Base-by-base conservation (phyloP, 2,329 filamentous ascomycete species). In the Dichotomopilus funicola region DNA sequence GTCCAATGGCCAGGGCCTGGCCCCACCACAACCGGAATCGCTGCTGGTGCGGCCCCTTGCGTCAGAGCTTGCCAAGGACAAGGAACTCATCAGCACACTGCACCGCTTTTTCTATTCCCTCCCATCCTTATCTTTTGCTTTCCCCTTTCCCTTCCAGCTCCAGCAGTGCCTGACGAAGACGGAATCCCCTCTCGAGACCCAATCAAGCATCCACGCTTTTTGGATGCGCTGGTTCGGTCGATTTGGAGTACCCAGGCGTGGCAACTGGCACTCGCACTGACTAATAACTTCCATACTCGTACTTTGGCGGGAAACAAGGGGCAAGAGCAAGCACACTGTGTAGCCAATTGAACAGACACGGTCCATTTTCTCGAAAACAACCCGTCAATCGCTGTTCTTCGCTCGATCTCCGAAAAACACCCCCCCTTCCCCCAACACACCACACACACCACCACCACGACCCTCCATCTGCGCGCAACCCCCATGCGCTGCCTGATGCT, bases 401-500 rank as follows among this genome's bases (percentile, higher is more conserved):
- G 19, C 35, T 19, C 7, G 19, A 3, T 13, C 27, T 42, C 53
- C 47, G 9, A 37, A 13, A 37, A 43, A 41, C 9, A n/a, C 6
- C 40, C 5, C 6, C 11, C 6, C 40, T 13, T 13, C 11, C 11
- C 40, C 13, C 40, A n/a, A 13, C 40, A 8, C 38, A 34, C 49
- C 34, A 37, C 43, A 51, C 40, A 41, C 43, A 40, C 42, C 42
- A 44, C 34, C 50, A 55, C 51, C 35, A 44, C 44, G 47, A 42
- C 40, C 46, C n/a, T 44, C 51, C 38, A 48, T 44, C 56, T 40
- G 51, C 52, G 37, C 55, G 27, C 37, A 27, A 40, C 36, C 44
- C 33, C 31, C 47, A 34, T 57, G 54, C 53, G 50, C 51, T 69
- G 73, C 74, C 76, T 75, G 71, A 81, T 81, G 79, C 77, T 72